Evolutionary conservation across 805 yeast species (phyloP), one percentile per base, ranked within the genome.

Genomic region (Yarrowia porcina): DNA sequence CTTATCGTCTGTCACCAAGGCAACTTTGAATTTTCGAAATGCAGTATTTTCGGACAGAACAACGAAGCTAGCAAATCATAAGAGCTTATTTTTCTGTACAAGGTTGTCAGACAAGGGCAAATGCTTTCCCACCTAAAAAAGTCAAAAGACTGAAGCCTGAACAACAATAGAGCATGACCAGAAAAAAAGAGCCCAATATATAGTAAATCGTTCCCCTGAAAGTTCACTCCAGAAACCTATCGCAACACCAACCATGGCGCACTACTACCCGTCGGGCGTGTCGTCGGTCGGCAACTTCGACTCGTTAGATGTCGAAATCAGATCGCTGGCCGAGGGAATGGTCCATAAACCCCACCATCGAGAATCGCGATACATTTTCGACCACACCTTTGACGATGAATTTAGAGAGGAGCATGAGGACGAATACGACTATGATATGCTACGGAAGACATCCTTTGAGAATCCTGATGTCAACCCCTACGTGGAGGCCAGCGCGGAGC

Each of bases 401-500:
- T 52, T 52, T 25, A 10, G 59, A 25, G 59, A 52, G n/a, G 59
- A 52, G 33, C 66, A 39, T 30, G 50, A 56, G 17, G 52, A 35
- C 17, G 63, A 60, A 27, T 35, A 52, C 59, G 59, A 49, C 56
- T 49, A 49, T n/a, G 56, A 49, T 15, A 49, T 49, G 56, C 56
- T 49, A 15, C 56, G 56, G 4, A 49, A 25, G 47, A 49, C 25
- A 64, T 62, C 56, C 1, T 49, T 32, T 6, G 56, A 52, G 44
- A 35, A 35, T 12, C 59, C 44, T 4, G 61, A 49, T 17, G 56
- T 59, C 35, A 72, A 69, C 62, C 69, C 74, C 10, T 72, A 69
- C 54, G 45, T 59, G 21, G 72, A 65, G 33, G 65, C 60, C 23
- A 63, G 47, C 17, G 61, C 49, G 20, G 83, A 80, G 66, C 80